phyloP scores from a whole-genome alignment of 129 eudicot genomes.

The Flaveria sonorensis region DNA sequence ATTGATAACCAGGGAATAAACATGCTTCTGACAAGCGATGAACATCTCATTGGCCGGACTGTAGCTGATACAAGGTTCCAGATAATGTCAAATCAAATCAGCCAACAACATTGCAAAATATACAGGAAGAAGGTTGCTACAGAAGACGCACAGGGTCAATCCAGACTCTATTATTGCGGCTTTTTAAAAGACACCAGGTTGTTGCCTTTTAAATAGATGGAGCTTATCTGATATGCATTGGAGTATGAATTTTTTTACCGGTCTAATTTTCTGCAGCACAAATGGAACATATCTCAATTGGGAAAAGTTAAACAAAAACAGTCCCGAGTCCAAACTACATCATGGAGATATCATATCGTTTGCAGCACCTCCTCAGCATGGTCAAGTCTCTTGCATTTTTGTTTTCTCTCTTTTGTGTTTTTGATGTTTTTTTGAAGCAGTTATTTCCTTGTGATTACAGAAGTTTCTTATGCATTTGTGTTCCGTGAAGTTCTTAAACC shows the following conservation, averaged over 20 bases:
- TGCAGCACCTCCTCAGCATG: constrained; percentile 81
- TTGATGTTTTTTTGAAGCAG: constrained; percentile 6
- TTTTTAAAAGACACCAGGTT: constrained; percentile 90
- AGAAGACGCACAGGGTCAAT: constrained; percentile 54
- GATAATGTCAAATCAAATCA: constrained; percentile 67
- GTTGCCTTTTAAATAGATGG: constrained; percentile 18
- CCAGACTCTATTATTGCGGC: constrained; percentile 40
- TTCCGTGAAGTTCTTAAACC: constrained; percentile 72
- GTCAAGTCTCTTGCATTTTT: constrained; percentile 39
- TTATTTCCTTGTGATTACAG: constrained; percentile 41
- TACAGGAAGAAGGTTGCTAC: constrained; percentile 59
- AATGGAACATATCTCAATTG: constrained; percentile 90
- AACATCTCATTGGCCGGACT: constrained; percentile 77
- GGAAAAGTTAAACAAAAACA: constrained; percentile 63
- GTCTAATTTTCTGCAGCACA: constrained; percentile 56
- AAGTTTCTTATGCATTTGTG: constrained; percentile 83
- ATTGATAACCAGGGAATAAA: constrained; percentile 64
- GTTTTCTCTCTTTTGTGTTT: neutral
- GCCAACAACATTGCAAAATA: constrained; percentile 77
- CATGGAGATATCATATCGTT: constrained; percentile 93
- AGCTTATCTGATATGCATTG: constrained; percentile 18
- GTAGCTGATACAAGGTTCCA: constrained; percentile 69
- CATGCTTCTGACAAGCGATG: constrained; percentile 74
- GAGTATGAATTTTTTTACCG: constrained; percentile 19
- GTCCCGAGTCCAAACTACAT: constrained; percentile 62